Percentiles rank a stretch among this genome's conserved stretches.
Evolutionary conservation across 306 rosid genomes (phyloP).

Genomic region (Quercus parvula): DNA sequence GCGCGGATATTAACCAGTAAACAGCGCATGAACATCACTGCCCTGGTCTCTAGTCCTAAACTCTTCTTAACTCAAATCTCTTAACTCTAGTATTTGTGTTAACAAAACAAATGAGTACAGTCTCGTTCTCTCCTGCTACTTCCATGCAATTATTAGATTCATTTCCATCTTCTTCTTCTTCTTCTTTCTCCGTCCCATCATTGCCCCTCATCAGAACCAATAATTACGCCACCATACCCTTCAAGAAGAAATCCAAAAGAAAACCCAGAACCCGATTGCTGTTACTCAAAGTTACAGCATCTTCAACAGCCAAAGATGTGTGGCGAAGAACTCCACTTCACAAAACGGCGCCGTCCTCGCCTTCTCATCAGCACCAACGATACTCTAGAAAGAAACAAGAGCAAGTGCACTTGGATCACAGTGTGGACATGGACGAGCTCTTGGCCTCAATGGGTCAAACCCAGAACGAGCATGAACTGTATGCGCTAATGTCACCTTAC

Average conservation of each 20-base stretch:
- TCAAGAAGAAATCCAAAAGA: slow-evolving; percentile 2
- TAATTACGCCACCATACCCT: slow-evolving; percentile 5
- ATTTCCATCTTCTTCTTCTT: slow-evolving; percentile 25
- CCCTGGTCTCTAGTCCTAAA: no score
- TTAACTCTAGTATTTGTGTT: not conserved
- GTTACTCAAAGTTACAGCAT: slow-evolving; percentile 10
- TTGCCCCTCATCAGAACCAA: slow-evolving; percentile 15
- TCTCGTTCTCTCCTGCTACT: slow-evolving; percentile 17
- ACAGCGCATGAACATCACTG: not conserved
- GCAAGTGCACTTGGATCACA: slow-evolving; percentile 47
- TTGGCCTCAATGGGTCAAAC: slow-evolving; percentile 48
- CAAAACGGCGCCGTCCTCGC: slow-evolving; percentile 20
- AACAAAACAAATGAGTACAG: slow-evolving; percentile 26
- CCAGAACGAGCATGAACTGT: slow-evolving; percentile 58
- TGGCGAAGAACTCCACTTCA: slow-evolving; percentile 49
- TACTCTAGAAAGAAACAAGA: slow-evolving; percentile 36
- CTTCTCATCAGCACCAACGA: slow-evolving; percentile 8
- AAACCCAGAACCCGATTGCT: slow-evolving; percentile 8
- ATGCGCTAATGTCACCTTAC: slow-evolving; percentile 56
- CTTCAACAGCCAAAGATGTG: slow-evolving; percentile 46
- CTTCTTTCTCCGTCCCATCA: slow-evolving; percentile 14
- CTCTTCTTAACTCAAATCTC: no score
- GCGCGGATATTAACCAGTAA: not conserved
- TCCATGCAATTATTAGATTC: slow-evolving; percentile 19
- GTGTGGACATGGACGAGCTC: slow-evolving; percentile 80